A percentile compares a stretch with the other conserved stretches of the same genome.
Evolutionary conservation across 2,329 filamentous ascomycete species (phyloP).

Genomic region (Teratosphaeria gauchensis): DNA sequence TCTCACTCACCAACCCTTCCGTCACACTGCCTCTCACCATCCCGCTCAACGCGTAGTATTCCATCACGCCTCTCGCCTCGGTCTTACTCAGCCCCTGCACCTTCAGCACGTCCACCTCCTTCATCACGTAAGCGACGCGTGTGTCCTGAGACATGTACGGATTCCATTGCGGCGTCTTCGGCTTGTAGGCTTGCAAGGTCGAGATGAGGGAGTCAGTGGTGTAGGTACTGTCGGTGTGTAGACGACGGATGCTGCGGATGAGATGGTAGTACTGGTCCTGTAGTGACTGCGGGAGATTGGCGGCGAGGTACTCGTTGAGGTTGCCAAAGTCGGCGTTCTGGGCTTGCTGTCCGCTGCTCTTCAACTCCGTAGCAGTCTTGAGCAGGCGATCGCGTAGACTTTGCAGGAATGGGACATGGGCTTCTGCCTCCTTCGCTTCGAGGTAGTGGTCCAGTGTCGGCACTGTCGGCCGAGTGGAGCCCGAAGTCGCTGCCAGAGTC

Average conservation of each 20-base stretch:
- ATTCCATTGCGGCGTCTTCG: slow-evolving; percentile 33
- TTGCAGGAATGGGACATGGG: background rate
- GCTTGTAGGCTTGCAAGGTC: background rate
- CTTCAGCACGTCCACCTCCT: slow-evolving; percentile 38
- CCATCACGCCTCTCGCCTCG: slow-evolving; percentile 72
- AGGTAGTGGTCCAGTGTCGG: slow-evolving; percentile 49
- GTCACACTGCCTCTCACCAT: slow-evolving; percentile 62
- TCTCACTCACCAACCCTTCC: slow-evolving; percentile 63
- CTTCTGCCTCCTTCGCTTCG: background rate
- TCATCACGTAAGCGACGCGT: slow-evolving; percentile 40
- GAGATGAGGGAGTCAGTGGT: background rate
- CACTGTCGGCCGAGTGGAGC: slow-evolving; percentile 57
- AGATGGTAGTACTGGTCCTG: background rate
- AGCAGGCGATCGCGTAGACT: background rate
- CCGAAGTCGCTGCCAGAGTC: slow-evolving; percentile 63
- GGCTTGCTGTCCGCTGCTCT: background rate
- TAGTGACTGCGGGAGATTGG: background rate
- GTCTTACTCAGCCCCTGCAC: slow-evolving; percentile 60
- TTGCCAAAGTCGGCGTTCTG: slow-evolving; percentile 1
- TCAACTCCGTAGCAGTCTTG: background rate
- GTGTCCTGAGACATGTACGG: slow-evolving; percentile 45
- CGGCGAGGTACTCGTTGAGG: background rate
- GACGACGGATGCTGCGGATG: slow-evolving; percentile 9
- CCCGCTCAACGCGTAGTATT: slow-evolving; percentile 87
- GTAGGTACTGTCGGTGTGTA: background rate